phyloP scores from a whole-genome alignment of 352 stramenopile genomes.

The Lagenidium sp. region DNA sequence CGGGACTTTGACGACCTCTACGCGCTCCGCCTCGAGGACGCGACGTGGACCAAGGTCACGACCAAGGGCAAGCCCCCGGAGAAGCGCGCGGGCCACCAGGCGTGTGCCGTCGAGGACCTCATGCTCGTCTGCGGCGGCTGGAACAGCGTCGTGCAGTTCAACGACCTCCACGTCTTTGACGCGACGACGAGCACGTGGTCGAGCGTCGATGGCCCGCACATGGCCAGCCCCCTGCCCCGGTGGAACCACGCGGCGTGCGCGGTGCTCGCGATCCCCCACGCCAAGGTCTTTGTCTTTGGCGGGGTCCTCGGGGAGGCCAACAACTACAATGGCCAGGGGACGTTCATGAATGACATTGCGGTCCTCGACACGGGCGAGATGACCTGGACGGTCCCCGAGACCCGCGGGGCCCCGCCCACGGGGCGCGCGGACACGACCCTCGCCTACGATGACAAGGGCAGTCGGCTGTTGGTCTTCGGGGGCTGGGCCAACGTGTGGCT shows the following conservation, averaged over 20 bases:
- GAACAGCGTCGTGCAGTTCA: slow-evolving; percentile 93
- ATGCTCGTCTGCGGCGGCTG: slow-evolving; percentile 94
- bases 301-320: slow-evolving; percentile 88
- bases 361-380: slow-evolving; percentile 92
- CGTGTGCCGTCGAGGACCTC: slow-evolving; percentile 80
- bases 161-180: slow-evolving; percentile 93
- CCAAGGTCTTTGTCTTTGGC: slow-evolving; percentile 96
- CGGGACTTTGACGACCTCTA: slow-evolving; percentile 94
- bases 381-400: slow-evolving; percentile 77
- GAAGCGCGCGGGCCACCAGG: slow-evolving; percentile 90
- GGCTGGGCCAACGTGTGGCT: slow-evolving; percentile 95
- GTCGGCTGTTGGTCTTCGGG: slow-evolving; percentile 90
- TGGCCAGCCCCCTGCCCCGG: slow-evolving; percentile 69
- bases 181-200: slow-evolving; percentile 81
- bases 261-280: slow-evolving; percentile 92
- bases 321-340: slow-evolving; percentile 79
- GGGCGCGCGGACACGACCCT: slow-evolving; percentile 91
- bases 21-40: slow-evolving; percentile 83
- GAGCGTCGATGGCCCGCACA: slow-evolving; percentile 60
- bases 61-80: slow-evolving; percentile 83
- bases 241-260: slow-evolving; percentile 93
- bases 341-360: slow-evolving; percentile 85
- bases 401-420: slow-evolving; percentile 71
- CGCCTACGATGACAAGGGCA: slow-evolving; percentile 89
- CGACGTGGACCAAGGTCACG: slow-evolving; percentile 77